These are phyloP conservation scores for Podaxis sp. DNA, from an alignment of 768 basidiomycete genomes.

Conservation along the genomic window DNA sequence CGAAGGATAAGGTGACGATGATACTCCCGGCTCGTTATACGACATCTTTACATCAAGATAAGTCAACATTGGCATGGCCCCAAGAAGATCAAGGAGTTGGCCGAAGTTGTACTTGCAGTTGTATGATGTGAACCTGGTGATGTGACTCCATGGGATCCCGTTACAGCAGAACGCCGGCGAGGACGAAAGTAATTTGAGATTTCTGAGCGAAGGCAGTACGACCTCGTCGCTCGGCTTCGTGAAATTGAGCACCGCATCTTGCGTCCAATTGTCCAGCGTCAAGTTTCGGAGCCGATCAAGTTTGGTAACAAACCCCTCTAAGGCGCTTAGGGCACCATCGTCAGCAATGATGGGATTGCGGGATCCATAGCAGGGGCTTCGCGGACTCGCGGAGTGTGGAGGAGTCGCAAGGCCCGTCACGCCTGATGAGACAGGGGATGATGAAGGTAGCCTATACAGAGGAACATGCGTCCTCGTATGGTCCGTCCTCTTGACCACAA, in stretches of 20 bases:
- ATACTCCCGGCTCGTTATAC: constrained; percentile 13
- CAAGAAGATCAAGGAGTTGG: constrained; percentile 15
- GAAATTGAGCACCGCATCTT: constrained; percentile 10
- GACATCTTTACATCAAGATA: constrained; percentile 11
- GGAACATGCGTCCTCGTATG: constrained; percentile 1
- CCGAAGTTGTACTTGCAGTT: constrained; percentile 14
- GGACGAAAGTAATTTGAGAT: constrained; percentile 8
- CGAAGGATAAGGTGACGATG: constrained; percentile 12
- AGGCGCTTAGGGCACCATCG: constrained; percentile 5
- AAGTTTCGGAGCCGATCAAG: constrained; percentile 11
- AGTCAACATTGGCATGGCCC: constrained; percentile 13
- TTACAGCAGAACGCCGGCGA: constrained; percentile 12
- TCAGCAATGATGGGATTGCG: neutral
- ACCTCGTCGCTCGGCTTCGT: neutral
- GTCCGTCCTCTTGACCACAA: constrained; percentile 14
- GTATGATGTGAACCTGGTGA: constrained; percentile 10
- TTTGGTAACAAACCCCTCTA: constrained; percentile 12
- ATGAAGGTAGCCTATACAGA: neutral
- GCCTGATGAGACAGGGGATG: neutral
- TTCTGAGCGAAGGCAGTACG: neutral
- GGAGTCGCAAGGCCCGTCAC: constrained; percentile 8
- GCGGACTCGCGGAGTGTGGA: constrained; percentile 8
- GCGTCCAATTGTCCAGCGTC: constrained; percentile 14
- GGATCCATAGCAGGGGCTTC: neutral
- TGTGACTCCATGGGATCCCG: constrained; percentile 10